Evolutionary conservation across 805 yeast species (phyloP).

Genomic region (Wickerhamiella dianesei): DNA sequence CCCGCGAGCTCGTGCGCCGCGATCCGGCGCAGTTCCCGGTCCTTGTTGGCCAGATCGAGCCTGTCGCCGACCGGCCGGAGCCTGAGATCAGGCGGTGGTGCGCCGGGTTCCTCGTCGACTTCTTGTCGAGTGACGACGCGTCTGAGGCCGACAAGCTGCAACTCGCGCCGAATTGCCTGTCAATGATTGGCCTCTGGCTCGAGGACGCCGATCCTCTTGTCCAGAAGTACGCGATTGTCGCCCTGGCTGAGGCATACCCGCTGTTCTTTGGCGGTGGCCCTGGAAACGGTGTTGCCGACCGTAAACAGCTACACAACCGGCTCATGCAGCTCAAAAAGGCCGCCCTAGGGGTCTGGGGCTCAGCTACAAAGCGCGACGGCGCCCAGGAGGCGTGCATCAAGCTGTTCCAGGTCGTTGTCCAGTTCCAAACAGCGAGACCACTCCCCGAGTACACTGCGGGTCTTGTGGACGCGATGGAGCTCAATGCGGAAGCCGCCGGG

Average conservation of each 20-base stretch:
- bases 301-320: constrained; percentile 38
- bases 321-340: constrained; percentile 42
- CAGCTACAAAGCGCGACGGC: constrained; percentile 24
- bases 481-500: constrained; percentile 61
- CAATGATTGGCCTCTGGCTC: constrained; percentile 19
- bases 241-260: constrained; percentile 35
- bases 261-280: constrained; percentile 29
- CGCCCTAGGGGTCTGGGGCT: constrained; percentile 48
- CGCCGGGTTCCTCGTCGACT: constrained; percentile 27
- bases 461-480: constrained; percentile 37
- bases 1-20: constrained; percentile 23
- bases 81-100: constrained; percentile 26
- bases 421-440: constrained; percentile 11
- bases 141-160: constrained; percentile 15
- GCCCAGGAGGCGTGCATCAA: constrained; percentile 58
- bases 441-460: constrained; percentile 36
- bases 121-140: constrained; percentile 23
- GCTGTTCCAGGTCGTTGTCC: constrained; percentile 46
- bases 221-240: constrained; percentile 29
- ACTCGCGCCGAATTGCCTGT: constrained; percentile 22
- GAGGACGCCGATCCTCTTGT: constrained; percentile 19
- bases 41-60: constrained; percentile 26
- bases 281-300: constrained; percentile 26
- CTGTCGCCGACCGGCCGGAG: constrained; percentile 26
- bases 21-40: constrained; percentile 28